phyloP scores from a whole-genome alignment of 176 grass and related monocot genomes.

The Zoysia pacifica region DNA sequence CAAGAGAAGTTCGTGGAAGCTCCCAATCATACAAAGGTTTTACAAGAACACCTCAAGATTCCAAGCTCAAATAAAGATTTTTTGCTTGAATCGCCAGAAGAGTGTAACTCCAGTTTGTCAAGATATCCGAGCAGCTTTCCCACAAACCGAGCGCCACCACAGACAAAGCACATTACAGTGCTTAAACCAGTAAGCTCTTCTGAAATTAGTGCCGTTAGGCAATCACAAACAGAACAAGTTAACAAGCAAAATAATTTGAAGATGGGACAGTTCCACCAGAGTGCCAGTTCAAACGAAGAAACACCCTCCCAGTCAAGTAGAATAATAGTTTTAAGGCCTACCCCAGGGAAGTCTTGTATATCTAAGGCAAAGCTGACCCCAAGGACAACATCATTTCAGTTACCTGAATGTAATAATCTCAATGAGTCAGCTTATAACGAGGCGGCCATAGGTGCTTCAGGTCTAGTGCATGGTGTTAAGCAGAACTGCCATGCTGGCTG shows the following conservation, averaged over 20 bases:
- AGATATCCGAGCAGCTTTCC: conserved; percentile 27
- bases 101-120: conserved; percentile 60
- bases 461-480: conserved; percentile 34
- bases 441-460: conserved; percentile 11
- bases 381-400: conserved; percentile 37
- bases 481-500: conserved; percentile 29
- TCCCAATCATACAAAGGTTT: conserved; percentile 46
- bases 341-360: conserved; percentile 42
- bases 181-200: conserved; percentile 66
- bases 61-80: conserved; percentile 81
- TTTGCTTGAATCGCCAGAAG: conserved; percentile 66
- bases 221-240: conserved; percentile 16
- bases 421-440: conserved; percentile 25
- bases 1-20: conserved; percentile 51
- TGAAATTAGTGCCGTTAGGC: conserved; percentile 31
- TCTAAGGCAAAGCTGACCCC: conserved; percentile 43
- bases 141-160: conserved; percentile 38
- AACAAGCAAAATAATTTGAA: conserved; percentile 41
- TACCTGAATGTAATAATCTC: conserved; percentile 28
- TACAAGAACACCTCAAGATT: conserved; percentile 58
- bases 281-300: conserved; percentile 45
- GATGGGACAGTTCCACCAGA: conserved; percentile 33
- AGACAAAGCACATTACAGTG: conserved; percentile 68
- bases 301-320: conserved; percentile 57
- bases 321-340: conserved; percentile 91